Evolutionary conservation across 2,329 filamentous ascomycete genomes (phyloP).

Genomic region (Claviceps arundinis): DNA sequence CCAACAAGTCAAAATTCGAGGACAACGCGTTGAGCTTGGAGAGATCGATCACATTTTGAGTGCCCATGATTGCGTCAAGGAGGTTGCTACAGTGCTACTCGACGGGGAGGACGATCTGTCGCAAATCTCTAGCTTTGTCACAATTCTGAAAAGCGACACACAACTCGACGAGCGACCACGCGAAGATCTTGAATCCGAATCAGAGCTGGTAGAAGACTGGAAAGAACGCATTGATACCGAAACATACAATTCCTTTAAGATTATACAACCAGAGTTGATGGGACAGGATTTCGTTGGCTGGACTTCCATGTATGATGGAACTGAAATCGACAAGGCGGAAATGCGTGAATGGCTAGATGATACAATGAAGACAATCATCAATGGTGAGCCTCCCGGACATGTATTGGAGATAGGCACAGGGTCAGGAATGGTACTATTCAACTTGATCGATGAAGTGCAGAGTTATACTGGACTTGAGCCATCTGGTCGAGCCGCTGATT

Average conservation of each 20-base stretch:
- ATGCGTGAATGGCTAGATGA: constrained; percentile 22
- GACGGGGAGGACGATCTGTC: constrained; percentile 2
- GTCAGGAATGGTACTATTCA: constrained; percentile 20
- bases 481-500: constrained; percentile 10
- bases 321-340: constrained; percentile 12
- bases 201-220: neutral
- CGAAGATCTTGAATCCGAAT: neutral
- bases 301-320: constrained; percentile 20
- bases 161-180: neutral
- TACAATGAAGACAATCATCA: constrained; percentile 11
- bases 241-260: neutral
- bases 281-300: constrained; percentile 18
- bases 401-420: constrained; percentile 19
- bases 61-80: constrained; percentile 6
- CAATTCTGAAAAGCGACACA: neutral
- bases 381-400: constrained; percentile 2
- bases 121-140: constrained; percentile 8
- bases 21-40: constrained; percentile 16
- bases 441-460: constrained; percentile 9
- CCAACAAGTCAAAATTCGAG: constrained; percentile 17
- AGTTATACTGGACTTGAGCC: constrained; percentile 18
- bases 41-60: constrained; percentile 15
- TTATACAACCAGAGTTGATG: constrained; percentile 2
- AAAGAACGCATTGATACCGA: neutral
- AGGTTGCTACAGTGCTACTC: constrained; percentile 9